Base-by-base conservation (phyloP, 1,139 yeast genomes). In the Pichia sp. region DNA sequence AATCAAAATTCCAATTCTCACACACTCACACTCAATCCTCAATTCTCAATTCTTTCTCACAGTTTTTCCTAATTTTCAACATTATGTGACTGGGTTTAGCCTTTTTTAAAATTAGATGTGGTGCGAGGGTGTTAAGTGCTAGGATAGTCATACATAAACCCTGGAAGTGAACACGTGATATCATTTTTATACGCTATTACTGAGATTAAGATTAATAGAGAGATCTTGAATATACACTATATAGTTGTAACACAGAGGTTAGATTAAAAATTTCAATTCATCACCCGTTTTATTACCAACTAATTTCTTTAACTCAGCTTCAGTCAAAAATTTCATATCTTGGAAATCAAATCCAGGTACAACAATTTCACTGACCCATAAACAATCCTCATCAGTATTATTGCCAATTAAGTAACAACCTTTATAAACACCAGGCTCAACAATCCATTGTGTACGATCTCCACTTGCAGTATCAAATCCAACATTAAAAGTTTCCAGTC, bases 321-420 rank as follows among this genome's bases (percentile, higher is more conserved):
- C 61, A 15, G 63, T 53, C 64, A 74, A 60, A 55, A 73, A 73
- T 41, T 61, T 59, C 53, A 73, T 77, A 51, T 75, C 80, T n/a
- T 67, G 68, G 51, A 68, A 75, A 47, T 75, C 79, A 53, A 75
- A 75, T 1, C 80, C 80, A 3, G 80, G 80, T 8, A 74, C 77
- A 18, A 75, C 80, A 20, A 75, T 75, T 53, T 75, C 80, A 56
- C 78, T 73, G 35, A 74, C 74, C 45, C 74, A 59, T 32, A 76
- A 55, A 29, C 68, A 71, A 52, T 71, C 73, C 27, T 64, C 68
- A 2, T 42, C 45, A n/a, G 46, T 53, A 2, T 46, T 59, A 3
- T 46, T 51, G n/a, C 40, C 43, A 36, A 68, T 42, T 27, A 74
- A 48, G 55, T 72, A 74, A 42, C 77, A 71, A 6, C 79, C 78